Conservation (phyloP, 805 yeast genomes). For the Zygosaccharomyces siamensis region DNA sequence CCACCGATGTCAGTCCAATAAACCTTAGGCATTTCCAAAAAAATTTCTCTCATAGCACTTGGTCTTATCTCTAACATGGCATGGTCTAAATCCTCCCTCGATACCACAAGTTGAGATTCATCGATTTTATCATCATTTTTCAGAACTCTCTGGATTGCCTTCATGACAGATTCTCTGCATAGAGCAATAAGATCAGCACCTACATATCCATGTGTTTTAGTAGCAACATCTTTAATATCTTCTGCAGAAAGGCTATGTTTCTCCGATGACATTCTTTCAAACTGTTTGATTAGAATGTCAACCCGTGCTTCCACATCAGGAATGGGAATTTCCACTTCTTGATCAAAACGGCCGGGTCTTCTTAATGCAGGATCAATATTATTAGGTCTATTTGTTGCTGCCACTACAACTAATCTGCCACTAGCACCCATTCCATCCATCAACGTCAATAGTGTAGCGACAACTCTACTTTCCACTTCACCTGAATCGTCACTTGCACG, state of each 20-base stretch:
- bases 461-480: constrained; percentile 85
- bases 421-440: constrained; percentile 72
- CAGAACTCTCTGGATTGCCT: constrained; percentile 63
- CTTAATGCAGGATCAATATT: constrained; percentile 66
- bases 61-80: constrained; percentile 84
- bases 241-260: constrained; percentile 49
- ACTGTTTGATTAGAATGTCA: constrained; percentile 64
- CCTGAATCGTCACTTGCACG: constrained; percentile 81
- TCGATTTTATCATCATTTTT: constrained; percentile 19
- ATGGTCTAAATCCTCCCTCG: constrained; percentile 53
- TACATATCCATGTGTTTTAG: constrained; percentile 91
- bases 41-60: constrained; percentile 94
- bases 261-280: constrained; percentile 40
- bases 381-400: constrained; percentile 71
- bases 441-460: constrained; percentile 77
- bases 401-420: constrained; percentile 62
- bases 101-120: constrained; percentile 43
- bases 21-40: constrained; percentile 90
- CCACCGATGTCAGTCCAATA: constrained; percentile 96
- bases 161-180: constrained; percentile 83
- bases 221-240: constrained; percentile 59
- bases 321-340: constrained; percentile 84
- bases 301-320: constrained; percentile 80
- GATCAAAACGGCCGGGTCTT: constrained; percentile 85
- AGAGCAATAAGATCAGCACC: constrained; percentile 93